Evolutionary conservation across 2,329 filamentous ascomycete species (phyloP).

Genomic region (Cordyceps cateniannulata): DNA sequence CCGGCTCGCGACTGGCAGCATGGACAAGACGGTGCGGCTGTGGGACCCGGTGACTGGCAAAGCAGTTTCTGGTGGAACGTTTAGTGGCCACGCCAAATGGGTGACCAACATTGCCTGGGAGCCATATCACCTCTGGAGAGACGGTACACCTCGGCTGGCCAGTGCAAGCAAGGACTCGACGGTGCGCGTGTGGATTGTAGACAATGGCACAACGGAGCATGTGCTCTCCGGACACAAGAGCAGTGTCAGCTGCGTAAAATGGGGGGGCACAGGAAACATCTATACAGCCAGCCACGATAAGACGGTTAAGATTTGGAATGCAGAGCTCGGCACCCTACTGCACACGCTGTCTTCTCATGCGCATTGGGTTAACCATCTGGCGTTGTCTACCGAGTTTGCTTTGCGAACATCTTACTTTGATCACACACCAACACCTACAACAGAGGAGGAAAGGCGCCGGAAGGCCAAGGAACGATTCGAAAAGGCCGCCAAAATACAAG

Average conservation of each 20-base stretch:
- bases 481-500: slow-evolving; percentile 71
- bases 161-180: slow-evolving; percentile 88
- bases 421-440: slow-evolving; percentile 63
- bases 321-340: slow-evolving; percentile 68
- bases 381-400: slow-evolving; percentile 86
- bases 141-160: slow-evolving; percentile 70
- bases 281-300: slow-evolving; percentile 89
- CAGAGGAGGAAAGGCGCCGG: slow-evolving; percentile 61
- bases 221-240: slow-evolving; percentile 84
- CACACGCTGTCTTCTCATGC: slow-evolving; percentile 77
- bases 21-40: slow-evolving; percentile 85
- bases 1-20: slow-evolving; percentile 80
- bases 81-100: slow-evolving; percentile 87
- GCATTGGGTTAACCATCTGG: slow-evolving; percentile 94
- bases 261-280: slow-evolving; percentile 83
- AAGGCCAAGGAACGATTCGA: slow-evolving; percentile 81
- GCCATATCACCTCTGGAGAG: slow-evolving; percentile 76
- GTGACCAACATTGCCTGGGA: slow-evolving; percentile 88
- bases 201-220: slow-evolving; percentile 70
- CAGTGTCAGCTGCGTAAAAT: slow-evolving; percentile 83
- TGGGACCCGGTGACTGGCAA: slow-evolving; percentile 84
- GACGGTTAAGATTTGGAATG: slow-evolving; percentile 86
- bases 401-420: slow-evolving; percentile 83
- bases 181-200: slow-evolving; percentile 78
- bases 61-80: slow-evolving; percentile 54